Conservation (phyloP, 179 eudicot genomes). For the Pouteria campechiana region DNA sequence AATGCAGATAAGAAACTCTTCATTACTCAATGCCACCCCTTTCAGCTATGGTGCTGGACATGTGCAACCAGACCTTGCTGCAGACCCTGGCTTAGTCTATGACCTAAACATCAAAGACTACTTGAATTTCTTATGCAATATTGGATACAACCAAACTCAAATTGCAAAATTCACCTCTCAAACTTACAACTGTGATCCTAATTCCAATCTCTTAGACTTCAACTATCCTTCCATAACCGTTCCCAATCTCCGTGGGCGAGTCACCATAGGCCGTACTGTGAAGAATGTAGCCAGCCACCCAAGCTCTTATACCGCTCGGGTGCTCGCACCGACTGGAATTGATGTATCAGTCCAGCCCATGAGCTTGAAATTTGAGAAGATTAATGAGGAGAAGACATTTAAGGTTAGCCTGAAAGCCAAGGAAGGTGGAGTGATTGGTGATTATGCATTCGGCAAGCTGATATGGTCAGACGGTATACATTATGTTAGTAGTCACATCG, state of each 20-base stretch:
- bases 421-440: conserved; percentile 3
- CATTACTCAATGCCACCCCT: conserved; percentile 35
- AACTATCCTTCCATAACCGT: conserved; percentile 73
- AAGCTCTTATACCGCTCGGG: conserved; percentile 20
- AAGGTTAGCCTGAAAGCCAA: conserved; percentile 18
- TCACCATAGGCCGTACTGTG: conserved; percentile 33
- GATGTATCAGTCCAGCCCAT: conserved; percentile 28
- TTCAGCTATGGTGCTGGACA: conserved; percentile 67
- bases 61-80: conserved; percentile 46
- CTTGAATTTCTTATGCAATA: conserved; percentile 40
- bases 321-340: conserved; percentile 26
- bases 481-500: conserved; percentile 58
- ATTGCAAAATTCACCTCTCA: conserved; percentile 9
- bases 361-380: conserved; percentile 22
- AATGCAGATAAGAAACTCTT: conserved; percentile 42
- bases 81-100: conserved; percentile 61
- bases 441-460: conserved; percentile 37
- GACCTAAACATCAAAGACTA: conserved; percentile 33
- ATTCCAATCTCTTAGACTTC: conserved; percentile 14
- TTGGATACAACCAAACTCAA: conserved; percentile 33
- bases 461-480: conserved; percentile 58
- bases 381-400: conserved; percentile 43
- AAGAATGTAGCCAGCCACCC: conserved; percentile 56
- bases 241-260: conserved; percentile 20
- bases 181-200: conserved; percentile 26